Percentiles rank a stretch among this genome's conserved stretches.
Evolutionary conservation across 2,329 filamentous ascomycete genomes (phyloP).

Genomic region (Pseudogymnoascus destructans): DNA sequence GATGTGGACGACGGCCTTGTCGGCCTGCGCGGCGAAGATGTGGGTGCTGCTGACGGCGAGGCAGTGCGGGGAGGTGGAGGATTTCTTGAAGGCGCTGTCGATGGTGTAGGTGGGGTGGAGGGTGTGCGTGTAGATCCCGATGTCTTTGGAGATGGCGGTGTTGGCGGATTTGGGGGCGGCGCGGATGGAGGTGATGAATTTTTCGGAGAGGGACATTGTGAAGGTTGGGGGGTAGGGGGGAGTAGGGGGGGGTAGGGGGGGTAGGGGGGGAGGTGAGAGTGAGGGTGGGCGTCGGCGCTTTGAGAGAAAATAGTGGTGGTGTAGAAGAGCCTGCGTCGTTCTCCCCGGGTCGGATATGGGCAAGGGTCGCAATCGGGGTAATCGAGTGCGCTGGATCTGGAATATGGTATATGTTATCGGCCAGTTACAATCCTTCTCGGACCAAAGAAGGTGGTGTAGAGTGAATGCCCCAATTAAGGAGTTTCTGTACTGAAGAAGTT

Average conservation of each 20-base stretch:
- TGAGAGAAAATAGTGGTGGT: not conserved
- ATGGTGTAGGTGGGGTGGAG: conserved; percentile 66
- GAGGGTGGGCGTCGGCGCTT: too few relatives aligned
- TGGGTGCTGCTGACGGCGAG: conserved; percentile 71
- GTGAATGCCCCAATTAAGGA: not conserved
- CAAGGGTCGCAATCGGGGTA: not conserved
- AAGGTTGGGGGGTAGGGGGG: conserved; percentile 1
- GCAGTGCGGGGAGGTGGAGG: conserved; percentile 63
- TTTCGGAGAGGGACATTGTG: conserved; percentile 34
- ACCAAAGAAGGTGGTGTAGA: not conserved
- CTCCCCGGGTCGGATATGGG: not conserved
- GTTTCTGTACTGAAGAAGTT: not conserved
- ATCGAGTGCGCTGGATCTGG: not conserved
- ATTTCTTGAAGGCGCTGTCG: conserved; percentile 80
- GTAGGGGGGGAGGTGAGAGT: conserved; percentile 10
- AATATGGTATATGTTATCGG: not conserved
- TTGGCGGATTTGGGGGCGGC: conserved; percentile 47
- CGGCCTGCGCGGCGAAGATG: conserved; percentile 80
- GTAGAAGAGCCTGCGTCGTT: not conserved
- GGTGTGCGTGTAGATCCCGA: conserved; percentile 76
- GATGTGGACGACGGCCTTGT: conserved; percentile 86
- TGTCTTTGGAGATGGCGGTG: conserved; percentile 58
- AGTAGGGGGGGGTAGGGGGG: conserved; percentile 4
- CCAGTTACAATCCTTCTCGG: not conserved
- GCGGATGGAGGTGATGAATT: conserved; percentile 45